Evolutionary conservation across 805 yeast genomes (phyloP).

Genomic region (Hanseniaspora vineae): DNA sequence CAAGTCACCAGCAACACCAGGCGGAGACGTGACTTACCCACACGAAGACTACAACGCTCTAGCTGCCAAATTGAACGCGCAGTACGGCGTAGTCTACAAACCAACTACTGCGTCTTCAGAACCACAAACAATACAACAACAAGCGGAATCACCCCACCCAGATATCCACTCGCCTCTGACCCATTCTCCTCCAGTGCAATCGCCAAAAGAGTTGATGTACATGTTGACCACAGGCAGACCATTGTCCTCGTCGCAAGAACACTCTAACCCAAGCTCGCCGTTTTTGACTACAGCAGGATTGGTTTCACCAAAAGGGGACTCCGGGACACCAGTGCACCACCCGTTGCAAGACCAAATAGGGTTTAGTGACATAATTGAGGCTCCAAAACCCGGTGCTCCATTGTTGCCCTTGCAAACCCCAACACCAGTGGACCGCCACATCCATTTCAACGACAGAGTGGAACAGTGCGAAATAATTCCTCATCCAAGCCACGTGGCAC

Average conservation of each 20-base stretch:
- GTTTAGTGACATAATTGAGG: neutral
- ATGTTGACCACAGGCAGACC: neutral
- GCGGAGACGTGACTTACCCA: constrained; percentile 7
- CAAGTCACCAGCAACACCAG: neutral
- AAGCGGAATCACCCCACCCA: neutral
- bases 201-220: neutral
- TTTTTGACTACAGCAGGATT: neutral
- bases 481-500: neutral
- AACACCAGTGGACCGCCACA: constrained; percentile 35
- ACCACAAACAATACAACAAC: neutral
- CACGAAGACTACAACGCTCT: constrained; percentile 23
- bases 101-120: neutral
- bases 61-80: constrained; percentile 26
- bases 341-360: neutral
- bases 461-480: constrained; percentile 60
- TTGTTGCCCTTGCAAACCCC: neutral
- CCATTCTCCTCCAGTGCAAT: neutral
- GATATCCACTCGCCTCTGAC: neutral
- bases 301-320: too few species aligned
- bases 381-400: neutral
- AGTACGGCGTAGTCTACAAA: constrained; percentile 11
- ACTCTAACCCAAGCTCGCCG: neutral
- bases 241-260: neutral
- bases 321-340: neutral
- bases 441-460: constrained; percentile 88